phyloP scores from a whole-genome alignment of 352 stramenopile genomes.

The Phytopythium helicoides region DNA sequence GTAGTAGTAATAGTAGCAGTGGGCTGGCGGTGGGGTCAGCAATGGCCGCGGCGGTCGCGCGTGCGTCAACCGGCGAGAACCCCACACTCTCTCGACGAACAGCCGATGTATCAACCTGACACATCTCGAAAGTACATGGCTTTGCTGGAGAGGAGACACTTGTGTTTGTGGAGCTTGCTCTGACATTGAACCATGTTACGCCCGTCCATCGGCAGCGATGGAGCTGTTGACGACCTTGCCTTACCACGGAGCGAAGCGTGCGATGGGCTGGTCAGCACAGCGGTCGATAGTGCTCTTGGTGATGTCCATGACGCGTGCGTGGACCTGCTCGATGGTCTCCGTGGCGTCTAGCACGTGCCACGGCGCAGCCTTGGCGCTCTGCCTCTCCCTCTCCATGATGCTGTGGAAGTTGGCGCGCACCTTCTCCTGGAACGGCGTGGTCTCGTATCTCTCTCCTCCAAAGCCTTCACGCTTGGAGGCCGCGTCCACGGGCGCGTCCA shows the following conservation, averaged over 20 bases:
- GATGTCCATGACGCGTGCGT: conserved; percentile 57
- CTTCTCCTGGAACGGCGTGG: conserved; percentile 79
- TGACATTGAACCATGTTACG: not conserved
- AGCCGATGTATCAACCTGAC: conserved; percentile 6
- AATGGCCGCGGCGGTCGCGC: conserved; percentile 1
- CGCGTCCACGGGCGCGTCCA: conserved; percentile 94
- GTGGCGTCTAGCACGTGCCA: conserved; percentile 84
- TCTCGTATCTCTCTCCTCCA: conserved; percentile 92
- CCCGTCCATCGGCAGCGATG: not conserved
- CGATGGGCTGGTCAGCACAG: conserved; percentile 22
- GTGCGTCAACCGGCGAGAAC: not conserved
- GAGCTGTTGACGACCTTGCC: not conserved
- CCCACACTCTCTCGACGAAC: not conserved
- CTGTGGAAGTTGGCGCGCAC: conserved; percentile 82
- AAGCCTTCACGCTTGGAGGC: conserved; percentile 91
- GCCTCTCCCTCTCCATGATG: conserved; percentile 34
- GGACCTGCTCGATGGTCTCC: conserved; percentile 72
- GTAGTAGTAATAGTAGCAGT: not conserved
- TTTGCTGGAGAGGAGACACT: too few relatives aligned
- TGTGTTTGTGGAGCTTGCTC: not conserved
- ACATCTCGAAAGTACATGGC: too few relatives aligned
- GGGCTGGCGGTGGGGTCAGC: conserved; percentile 4
- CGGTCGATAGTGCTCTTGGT: conserved; percentile 42
- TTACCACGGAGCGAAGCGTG: conserved; percentile 41
- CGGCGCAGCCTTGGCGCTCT: conserved; percentile 18